These are phyloP conservation scores for Quercus engelmannii DNA, from an alignment of 306 rosid genomes.

Conservation along the genomic window DNA sequence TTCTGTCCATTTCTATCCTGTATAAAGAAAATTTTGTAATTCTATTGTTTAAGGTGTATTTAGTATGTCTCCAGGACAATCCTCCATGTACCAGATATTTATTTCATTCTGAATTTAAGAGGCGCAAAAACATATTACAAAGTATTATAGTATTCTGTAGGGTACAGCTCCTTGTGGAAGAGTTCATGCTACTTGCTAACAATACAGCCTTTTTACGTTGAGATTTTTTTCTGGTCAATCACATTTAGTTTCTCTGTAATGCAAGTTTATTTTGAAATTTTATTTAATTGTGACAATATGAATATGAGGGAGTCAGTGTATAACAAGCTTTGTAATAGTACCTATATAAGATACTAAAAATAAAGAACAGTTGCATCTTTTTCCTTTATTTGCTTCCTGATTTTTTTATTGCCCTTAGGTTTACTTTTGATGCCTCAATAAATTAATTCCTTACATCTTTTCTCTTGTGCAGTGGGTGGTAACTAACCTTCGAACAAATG, in stretches of 20 bases:
- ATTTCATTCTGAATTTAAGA: not conserved
- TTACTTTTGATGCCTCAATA: not conserved
- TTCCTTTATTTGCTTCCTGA: not conserved
- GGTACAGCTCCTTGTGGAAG: not conserved
- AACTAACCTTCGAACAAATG: constrained; percentile 72
- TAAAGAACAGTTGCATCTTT: not conserved
- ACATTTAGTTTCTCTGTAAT: not conserved
- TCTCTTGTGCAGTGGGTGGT: constrained; percentile 76
- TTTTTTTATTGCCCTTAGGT: not conserved
- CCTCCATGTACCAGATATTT: not conserved
- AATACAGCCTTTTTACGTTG: not conserved
- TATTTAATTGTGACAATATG: not conserved
- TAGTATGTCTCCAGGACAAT: not conserved
- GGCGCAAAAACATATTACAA: not conserved
- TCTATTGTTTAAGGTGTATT: not conserved
- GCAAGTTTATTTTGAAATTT: not conserved
- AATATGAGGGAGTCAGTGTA: not conserved
- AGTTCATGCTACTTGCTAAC: not conserved
- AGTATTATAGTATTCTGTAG: not conserved
- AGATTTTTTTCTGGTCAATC: not conserved
- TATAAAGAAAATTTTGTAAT: not conserved
- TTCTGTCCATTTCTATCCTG: not conserved
- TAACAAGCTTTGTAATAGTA: not conserved
- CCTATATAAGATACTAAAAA: not conserved
- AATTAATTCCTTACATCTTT: not conserved